Evolutionary conservation across 805 yeast species (phyloP).

Genomic region (Yarrowia phangngaensis): DNA sequence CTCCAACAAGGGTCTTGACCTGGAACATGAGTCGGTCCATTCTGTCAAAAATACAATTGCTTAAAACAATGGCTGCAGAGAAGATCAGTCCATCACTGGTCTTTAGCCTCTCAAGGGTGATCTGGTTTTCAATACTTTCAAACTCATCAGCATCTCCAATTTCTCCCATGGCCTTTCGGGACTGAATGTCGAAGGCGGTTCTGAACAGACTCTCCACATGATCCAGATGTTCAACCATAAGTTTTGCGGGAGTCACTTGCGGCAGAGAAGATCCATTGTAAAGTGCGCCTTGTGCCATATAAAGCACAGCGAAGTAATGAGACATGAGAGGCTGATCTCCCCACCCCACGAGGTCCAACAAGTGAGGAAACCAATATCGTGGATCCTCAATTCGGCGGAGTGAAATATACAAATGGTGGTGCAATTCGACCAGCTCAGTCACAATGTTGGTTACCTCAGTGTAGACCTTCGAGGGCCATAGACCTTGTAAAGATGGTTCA

Average conservation of each 20-base stretch:
- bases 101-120: slow-evolving; percentile 22
- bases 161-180: slow-evolving; percentile 9
- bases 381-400: slow-evolving; percentile 35
- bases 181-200: background rate
- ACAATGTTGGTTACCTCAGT: slow-evolving; percentile 33
- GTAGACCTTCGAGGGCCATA: slow-evolving; percentile 39
- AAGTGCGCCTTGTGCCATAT: slow-evolving; percentile 38
- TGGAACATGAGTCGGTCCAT: slow-evolving; percentile 37
- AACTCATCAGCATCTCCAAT: background rate
- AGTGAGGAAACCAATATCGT: slow-evolving; percentile 30
- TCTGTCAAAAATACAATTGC: slow-evolving; percentile 37
- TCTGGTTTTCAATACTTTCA: background rate
- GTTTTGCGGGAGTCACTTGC: slow-evolving; percentile 37
- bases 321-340: slow-evolving; percentile 34
- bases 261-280: slow-evolving; percentile 37
- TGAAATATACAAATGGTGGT: slow-evolving; percentile 33
- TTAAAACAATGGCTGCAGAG: slow-evolving; percentile 33
- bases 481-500: slow-evolving; percentile 40
- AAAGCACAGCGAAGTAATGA: slow-evolving; percentile 36
- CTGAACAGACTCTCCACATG: slow-evolving; percentile 3
- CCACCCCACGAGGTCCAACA: slow-evolving; percentile 37
- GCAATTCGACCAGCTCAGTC: slow-evolving; percentile 34
- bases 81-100: slow-evolving; percentile 33
- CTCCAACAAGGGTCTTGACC: slow-evolving; percentile 40
- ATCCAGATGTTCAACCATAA: slow-evolving; percentile 30